A percentile compares a stretch with the other conserved stretches of the same genome.
phyloP scores from a whole-genome alignment of 768 basidiomycete species.

The Gloeophyllum trabeum region DNA sequence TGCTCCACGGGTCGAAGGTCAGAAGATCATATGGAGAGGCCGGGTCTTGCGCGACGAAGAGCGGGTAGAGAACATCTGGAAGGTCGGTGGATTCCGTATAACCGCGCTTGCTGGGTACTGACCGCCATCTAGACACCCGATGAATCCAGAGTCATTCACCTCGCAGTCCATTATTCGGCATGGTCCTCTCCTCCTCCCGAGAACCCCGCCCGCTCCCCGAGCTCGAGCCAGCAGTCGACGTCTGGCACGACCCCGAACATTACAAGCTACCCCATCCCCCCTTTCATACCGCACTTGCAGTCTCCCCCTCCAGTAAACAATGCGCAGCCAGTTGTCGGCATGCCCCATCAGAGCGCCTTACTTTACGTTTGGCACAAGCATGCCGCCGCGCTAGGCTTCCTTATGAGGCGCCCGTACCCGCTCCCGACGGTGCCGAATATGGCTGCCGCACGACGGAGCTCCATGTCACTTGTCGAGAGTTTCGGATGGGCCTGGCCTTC shows the following conservation, averaged over 20 bases:
- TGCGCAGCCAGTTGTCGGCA: no score
- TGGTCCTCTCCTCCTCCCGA: constrained; percentile 51
- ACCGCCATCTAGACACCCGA: constrained; percentile 29
- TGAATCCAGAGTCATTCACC: constrained; percentile 54
- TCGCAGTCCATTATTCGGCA: constrained; percentile 72
- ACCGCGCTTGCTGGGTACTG: not conserved
- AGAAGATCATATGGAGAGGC: constrained; percentile 69
- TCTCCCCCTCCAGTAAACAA: no score
- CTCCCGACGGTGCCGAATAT: constrained; percentile 8
- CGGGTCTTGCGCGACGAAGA: constrained; percentile 55
- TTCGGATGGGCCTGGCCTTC: constrained; percentile 31
- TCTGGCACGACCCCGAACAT: no score
- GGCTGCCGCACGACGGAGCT: constrained; percentile 10
- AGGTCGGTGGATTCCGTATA: constrained; percentile 28
- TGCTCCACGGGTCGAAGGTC: constrained; percentile 55
- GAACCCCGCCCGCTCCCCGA: no score
- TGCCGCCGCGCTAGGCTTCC: constrained; percentile 13
- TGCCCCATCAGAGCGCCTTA: constrained; percentile 11
- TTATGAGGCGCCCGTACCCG: constrained; percentile 12
- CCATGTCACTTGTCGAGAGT: constrained; percentile 18
- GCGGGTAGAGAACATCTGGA: constrained; percentile 58
- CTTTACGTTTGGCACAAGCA: constrained; percentile 14
- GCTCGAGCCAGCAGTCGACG: no score
- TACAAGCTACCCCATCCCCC: no score
- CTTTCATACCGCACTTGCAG: no score